A percentile compares a stretch with the other conserved stretches of the same genome.
Conservation (phyloP, 2,329 filamentous ascomycete genomes). For the Pseudogymnoascus sp. region DNA sequence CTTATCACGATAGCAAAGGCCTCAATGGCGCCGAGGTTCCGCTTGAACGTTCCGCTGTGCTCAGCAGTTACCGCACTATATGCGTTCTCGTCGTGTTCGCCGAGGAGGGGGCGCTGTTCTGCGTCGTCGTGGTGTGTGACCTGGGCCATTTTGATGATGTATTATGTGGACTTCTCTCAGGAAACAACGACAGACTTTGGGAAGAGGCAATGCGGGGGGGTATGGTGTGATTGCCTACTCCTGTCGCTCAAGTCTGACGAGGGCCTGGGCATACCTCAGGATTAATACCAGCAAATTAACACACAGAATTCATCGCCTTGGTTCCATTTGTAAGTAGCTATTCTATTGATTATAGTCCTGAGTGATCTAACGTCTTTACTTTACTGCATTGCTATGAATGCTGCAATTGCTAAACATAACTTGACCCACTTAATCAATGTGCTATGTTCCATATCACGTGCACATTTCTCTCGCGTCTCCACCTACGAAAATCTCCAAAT, state of each 20-base stretch:
- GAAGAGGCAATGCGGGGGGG: background rate
- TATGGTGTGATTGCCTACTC: background rate
- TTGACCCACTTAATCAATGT: background rate
- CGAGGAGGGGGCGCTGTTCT: constrained; percentile 9
- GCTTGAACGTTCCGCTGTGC: constrained; percentile 30
- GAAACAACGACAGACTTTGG: background rate
- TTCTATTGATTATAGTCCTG: no score
- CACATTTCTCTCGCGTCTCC: background rate
- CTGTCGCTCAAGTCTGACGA: no score
- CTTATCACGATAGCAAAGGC: constrained; percentile 55
- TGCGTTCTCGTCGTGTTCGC: background rate
- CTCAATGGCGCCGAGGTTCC: constrained; percentile 41
- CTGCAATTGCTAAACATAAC: background rate
- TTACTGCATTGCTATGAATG: no score
- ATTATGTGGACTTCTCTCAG: background rate
- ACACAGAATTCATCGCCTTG: no score
- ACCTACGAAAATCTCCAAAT: background rate
- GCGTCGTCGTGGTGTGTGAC: background rate
- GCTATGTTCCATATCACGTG: background rate
- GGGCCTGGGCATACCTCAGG: no score
- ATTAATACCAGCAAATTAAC: no score
- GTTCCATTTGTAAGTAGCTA: no score
- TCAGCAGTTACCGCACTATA: background rate
- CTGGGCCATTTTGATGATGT: background rate
- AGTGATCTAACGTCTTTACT: no score